Percentiles rank a stretch among this genome's conserved stretches.
Evolutionary conservation across 345 rosid species (phyloP).

Genomic region (Alliaria petiolata): DNA sequence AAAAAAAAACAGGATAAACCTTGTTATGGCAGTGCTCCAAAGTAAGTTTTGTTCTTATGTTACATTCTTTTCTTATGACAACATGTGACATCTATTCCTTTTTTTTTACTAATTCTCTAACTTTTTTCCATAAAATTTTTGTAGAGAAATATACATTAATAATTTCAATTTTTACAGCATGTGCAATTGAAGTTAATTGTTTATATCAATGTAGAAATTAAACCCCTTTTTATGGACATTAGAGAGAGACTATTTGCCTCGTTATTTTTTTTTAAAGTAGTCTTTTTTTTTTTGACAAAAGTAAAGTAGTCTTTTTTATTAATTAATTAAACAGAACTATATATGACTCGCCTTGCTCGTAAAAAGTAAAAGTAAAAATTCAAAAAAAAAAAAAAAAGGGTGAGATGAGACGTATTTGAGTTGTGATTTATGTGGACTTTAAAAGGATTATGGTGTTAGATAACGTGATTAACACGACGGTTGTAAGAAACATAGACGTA

Average conservation of each 20-base stretch:
- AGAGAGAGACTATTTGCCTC: not conserved
- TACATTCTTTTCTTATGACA: conserved; percentile 28
- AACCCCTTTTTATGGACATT: not conserved
- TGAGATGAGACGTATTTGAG: not conserved
- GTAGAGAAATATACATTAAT: not conserved
- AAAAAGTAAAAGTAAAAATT: too few relatives aligned
- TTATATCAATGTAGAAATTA: not conserved
- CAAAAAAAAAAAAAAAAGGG: too few relatives aligned
- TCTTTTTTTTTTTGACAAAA: too few relatives aligned
- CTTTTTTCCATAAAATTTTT: not conserved
- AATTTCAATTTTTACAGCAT: not conserved
- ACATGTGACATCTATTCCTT: conserved; percentile 25
- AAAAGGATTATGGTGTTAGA: not conserved
- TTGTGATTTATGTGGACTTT: conserved; percentile 3
- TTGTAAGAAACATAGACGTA: not conserved
- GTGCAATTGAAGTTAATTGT: not conserved
- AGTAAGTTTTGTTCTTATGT: conserved; percentile 35
- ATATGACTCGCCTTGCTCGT: not conserved
- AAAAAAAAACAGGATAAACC: conserved; percentile 29
- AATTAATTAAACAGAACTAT: not conserved
- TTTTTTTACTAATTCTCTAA: not conserved
- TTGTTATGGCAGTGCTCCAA: conserved; percentile 31
- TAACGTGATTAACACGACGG: not conserved
- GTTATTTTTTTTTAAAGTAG: not conserved
- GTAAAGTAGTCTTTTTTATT: not conserved